phyloP scores from a whole-genome alignment of 495 filamentous ascomycete genomes.

The Tuber melanosporum region DNA sequence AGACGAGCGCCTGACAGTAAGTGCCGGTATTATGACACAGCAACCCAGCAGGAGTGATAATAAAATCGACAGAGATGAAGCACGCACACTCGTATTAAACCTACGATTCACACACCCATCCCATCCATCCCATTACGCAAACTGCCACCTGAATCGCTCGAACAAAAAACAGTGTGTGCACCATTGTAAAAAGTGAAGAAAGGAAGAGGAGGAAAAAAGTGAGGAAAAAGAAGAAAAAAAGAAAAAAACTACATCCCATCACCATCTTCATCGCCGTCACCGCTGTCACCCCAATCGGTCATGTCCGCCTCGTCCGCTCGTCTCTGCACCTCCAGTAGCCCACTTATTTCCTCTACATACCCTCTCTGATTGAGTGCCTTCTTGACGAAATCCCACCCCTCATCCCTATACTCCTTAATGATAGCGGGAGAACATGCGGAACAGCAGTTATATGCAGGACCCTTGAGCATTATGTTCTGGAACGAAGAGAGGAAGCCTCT shows the following conservation, averaged over 20 bases:
- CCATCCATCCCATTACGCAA: constrained; percentile 15
- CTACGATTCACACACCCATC: background rate
- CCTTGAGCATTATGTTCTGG: constrained; percentile 73
- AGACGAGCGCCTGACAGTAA: background rate
- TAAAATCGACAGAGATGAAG: background rate
- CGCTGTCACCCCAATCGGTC: constrained; percentile 51
- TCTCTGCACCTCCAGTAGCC: constrained; percentile 83
- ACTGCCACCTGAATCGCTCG: constrained; percentile 5
- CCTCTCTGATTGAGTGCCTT: constrained; percentile 74
- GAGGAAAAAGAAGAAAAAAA: constrained; percentile 7
- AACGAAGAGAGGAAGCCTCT: constrained; percentile 84
- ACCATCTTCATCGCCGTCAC: background rate
- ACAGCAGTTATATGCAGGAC: constrained; percentile 79
- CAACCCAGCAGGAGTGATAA: background rate
- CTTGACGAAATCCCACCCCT: constrained; percentile 85
- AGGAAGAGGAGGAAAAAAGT: background rate
- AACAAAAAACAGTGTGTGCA: background rate
- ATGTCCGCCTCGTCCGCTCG: constrained; percentile 64
- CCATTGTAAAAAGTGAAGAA: background rate
- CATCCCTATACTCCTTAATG: constrained; percentile 59
- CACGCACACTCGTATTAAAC: background rate
- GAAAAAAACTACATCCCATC: constrained; percentile 5
- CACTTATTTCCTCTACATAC: constrained; percentile 85
- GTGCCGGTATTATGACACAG: background rate
- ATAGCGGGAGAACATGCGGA: constrained; percentile 82